These are phyloP conservation scores for Xylaria sp. DNA, from an alignment of 2,329 filamentous ascomycete species.

Conservation along the genomic window DNA sequence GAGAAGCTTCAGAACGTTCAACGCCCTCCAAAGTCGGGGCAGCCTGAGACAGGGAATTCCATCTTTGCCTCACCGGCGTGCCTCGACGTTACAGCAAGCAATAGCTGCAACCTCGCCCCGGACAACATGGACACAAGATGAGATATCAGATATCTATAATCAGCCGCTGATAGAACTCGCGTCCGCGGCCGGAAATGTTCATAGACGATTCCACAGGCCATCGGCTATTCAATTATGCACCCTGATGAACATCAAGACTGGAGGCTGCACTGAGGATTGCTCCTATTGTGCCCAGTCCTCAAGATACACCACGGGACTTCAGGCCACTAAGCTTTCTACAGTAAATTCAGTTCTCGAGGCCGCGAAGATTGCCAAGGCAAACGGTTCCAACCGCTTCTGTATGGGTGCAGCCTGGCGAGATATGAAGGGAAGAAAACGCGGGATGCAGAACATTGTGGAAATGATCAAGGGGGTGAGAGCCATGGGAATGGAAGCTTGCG, in stretches of 20 bases:
- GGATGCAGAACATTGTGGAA: conserved; percentile 81
- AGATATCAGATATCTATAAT: conserved; percentile 84
- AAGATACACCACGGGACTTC: conserved; percentile 82
- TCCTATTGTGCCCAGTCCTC: conserved; percentile 93
- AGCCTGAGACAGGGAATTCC: neutral
- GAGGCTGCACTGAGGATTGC: conserved; percentile 91
- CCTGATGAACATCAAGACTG: conserved; percentile 96
- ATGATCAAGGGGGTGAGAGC: conserved; percentile 85
- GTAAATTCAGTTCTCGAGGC: conserved; percentile 85
- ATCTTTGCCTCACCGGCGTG: conserved; percentile 6
- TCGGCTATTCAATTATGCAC: conserved; percentile 90
- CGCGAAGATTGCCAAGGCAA: conserved; percentile 79
- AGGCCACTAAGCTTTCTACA: conserved; percentile 80
- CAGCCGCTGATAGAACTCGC: conserved; percentile 82
- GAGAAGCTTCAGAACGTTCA: conserved; percentile 11
- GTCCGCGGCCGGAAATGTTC: conserved; percentile 77
- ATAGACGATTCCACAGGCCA: conserved; percentile 87
- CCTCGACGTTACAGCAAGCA: conserved; percentile 52
- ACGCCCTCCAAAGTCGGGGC: conserved; percentile 8
- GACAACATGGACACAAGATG: conserved; percentile 81
- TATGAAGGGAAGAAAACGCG: conserved; percentile 89
- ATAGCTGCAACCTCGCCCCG: conserved; percentile 69
- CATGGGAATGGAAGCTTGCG: conserved; percentile 90
- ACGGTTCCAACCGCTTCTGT: conserved; percentile 91
- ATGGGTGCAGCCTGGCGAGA: conserved; percentile 96